Base-by-base conservation (phyloP, 2,329 filamentous ascomycete species). In the Calonectria naviculata region DNA sequence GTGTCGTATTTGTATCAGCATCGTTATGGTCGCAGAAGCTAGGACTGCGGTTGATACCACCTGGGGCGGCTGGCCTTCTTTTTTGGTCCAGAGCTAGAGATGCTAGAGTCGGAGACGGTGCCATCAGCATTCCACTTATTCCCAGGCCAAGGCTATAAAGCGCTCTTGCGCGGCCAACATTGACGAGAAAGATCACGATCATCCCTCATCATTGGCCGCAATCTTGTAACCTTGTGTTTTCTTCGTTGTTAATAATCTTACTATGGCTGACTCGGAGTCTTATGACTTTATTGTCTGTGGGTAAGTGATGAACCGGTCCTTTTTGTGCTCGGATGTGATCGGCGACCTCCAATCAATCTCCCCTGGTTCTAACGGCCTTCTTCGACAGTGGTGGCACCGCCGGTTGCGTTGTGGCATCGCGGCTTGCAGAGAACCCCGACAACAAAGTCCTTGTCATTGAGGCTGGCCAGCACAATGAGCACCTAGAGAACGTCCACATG, bases 401-500 rank as follows among this genome's bases (percentile, higher is more conserved):
- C 7, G 83, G 83, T 12, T 83, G 82, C 58, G 83, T 84, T 21
- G 75, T 84, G 29, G 83, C 82, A 49, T 76, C 78, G 29, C 79
- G 82, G n/a, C 78, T 84, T 46, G 81, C 82, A n/a, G 83, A 84
- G 71, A 74, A 79, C 44, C 73, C 79, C 1, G 68, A 76, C 13
- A 70, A 74, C 17, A 79, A 70, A 42, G 77, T 84, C 10, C 78
- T 83, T 1, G 74, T 84, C 13, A 78, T 84, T 29, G 83, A 84
- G 67, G 83, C 83, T n/a, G 83, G 83, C 9, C 75, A 81, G 24
- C 81, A 85, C 68, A 84, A 83, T 68, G 79, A 82, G 68, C 75
- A 87, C 41, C 79, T 88, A 0, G 86, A 88, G 52, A 88, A 86
- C 65, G 84, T 86, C 3, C 82, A 87, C 65, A 89, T 89, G 87